These are phyloP conservation scores for Coemansia sp. DNA, from an alignment of 192 early-diverging fungal genomes.

Conservation along the genomic window DNA sequence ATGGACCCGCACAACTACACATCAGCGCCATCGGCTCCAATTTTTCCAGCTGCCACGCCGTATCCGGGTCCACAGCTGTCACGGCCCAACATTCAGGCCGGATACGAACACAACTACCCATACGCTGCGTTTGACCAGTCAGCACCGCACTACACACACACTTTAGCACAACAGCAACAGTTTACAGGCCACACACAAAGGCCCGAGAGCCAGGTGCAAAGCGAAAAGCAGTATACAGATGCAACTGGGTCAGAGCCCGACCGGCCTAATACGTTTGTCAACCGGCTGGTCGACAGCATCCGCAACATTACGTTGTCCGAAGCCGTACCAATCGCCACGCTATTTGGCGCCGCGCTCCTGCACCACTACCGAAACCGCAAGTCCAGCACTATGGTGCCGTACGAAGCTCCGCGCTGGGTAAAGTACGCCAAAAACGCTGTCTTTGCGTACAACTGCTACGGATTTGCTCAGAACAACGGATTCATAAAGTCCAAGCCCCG, in stretches of 20 bases:
- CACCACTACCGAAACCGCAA: slow-evolving; percentile 32
- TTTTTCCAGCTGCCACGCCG: not conserved
- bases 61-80: not conserved
- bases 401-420: slow-evolving; percentile 33
- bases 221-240: not conserved
- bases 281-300: slow-evolving; percentile 32
- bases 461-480: slow-evolving; percentile 16
- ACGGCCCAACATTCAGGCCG: not conserved
- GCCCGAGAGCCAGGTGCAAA: not conserved
- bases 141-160: not conserved
- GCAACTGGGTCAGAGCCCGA: not conserved
- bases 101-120: not conserved
- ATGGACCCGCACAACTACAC: not conserved
- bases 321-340: slow-evolving; percentile 23
- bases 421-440: slow-evolving; percentile 31
- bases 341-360: slow-evolving; percentile 24
- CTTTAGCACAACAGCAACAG: not conserved
- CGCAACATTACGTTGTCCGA: slow-evolving; percentile 14
- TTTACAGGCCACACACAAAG: not conserved
- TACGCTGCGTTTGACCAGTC: slow-evolving; percentile 1
- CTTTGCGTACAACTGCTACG: slow-evolving; percentile 28
- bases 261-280: slow-evolving; percentile 14
- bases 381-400: slow-evolving; percentile 23
- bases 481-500: not conserved
- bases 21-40: not conserved